phyloP scores from a whole-genome alignment of 805 yeast genomes.

The Tetrapisispora pingtungensis region DNA sequence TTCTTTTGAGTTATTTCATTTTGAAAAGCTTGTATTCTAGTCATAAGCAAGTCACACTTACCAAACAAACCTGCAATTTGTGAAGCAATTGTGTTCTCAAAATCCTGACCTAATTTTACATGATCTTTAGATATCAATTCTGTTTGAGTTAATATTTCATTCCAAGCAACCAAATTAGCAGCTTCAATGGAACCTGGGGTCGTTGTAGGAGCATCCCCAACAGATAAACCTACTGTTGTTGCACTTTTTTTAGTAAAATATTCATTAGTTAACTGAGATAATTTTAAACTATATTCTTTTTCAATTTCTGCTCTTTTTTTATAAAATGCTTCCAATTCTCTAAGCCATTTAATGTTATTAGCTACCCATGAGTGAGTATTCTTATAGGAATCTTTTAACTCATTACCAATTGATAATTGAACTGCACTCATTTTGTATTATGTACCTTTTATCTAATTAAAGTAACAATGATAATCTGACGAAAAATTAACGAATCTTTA shows the following conservation, averaged over 20 bases:
- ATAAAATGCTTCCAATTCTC: conserved; percentile 75
- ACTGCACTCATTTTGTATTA: conserved; percentile 19
- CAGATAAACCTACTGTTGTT: conserved; percentile 56
- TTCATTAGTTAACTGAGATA: conserved; percentile 53
- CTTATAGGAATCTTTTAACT: conserved; percentile 70
- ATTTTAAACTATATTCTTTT: conserved; percentile 65
- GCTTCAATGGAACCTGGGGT: conserved; percentile 94
- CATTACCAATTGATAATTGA: conserved; percentile 48
- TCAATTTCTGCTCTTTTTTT: conserved; percentile 75
- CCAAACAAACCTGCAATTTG: conserved; percentile 46
- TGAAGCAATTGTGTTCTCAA: conserved; percentile 49
- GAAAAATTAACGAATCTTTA: too few relatives aligned
- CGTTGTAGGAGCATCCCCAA: conserved; percentile 81
- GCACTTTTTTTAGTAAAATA: conserved; percentile 71
- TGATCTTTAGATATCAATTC: conserved; percentile 69
- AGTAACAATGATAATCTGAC: too few relatives aligned
- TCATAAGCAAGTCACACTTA: conserved; percentile 44
- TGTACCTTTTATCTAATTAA: too few relatives aligned
- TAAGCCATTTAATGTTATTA: conserved; percentile 63
- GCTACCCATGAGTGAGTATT: conserved; percentile 70
- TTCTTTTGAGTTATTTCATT: conserved; percentile 41
- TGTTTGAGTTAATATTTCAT: conserved; percentile 71
- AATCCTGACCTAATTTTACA: conserved; percentile 45
- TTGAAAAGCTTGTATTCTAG: conserved; percentile 48
- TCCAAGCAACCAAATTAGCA: conserved; percentile 85